Percentiles rank a stretch among this genome's conserved stretches.
Conservation (phyloP, 2,329 filamentous ascomycete species). For the Fusarium abutilonis region DNA sequence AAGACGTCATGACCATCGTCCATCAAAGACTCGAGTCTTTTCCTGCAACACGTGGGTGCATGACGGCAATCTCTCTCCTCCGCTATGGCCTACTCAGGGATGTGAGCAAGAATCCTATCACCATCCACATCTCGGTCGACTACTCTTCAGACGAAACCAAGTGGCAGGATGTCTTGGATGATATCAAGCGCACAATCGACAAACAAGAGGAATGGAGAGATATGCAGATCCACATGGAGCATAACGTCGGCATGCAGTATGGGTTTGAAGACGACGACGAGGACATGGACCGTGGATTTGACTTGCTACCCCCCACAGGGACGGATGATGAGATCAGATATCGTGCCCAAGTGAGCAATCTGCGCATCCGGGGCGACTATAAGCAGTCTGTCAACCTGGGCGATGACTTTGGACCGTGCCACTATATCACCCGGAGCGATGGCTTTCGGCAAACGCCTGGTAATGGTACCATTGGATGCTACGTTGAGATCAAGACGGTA, state of each 20-base stretch:
- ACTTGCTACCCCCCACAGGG: background rate
- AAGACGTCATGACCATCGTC: background rate
- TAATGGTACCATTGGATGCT: background rate
- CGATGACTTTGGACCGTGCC: background rate
- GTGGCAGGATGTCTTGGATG: background rate
- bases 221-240: constrained; percentile 1
- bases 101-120: background rate
- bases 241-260: background rate
- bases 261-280: too few species aligned
- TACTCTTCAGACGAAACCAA: background rate
- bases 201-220: background rate
- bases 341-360: background rate
- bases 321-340: background rate
- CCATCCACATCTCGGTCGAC: constrained; percentile 2
- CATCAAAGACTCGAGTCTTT: background rate
- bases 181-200: background rate
- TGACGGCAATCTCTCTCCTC: background rate
- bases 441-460: background rate
- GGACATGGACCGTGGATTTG: too few species aligned
- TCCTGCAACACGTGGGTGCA: background rate
- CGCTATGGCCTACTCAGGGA: background rate
- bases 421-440: background rate
- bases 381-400: background rate
- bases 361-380: background rate
- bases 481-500: background rate